Conservation (phyloP, 108 stramenopile species). For the Aurantiochytrium sp. region DNA sequence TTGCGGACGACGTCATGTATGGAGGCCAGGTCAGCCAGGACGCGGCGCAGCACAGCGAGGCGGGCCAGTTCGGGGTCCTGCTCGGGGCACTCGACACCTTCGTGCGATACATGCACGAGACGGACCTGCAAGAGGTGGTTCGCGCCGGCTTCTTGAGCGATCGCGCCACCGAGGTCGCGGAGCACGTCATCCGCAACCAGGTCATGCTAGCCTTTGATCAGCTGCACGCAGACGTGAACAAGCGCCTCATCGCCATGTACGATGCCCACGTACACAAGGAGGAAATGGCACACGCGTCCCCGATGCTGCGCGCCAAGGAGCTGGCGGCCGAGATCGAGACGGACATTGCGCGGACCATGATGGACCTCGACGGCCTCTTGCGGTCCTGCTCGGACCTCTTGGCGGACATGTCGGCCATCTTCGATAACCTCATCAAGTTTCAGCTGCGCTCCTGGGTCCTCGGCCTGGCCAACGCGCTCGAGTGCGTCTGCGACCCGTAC, state of each 20-base stretch:
- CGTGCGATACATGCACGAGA: not conserved
- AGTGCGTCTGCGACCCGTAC: constrained; percentile 4
- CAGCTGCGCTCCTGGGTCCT: constrained; percentile 21
- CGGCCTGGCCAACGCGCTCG: not conserved
- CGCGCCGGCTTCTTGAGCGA: not conserved
- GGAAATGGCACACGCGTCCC: not conserved
- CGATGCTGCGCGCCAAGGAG: not conserved
- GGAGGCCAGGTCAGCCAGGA: not conserved
- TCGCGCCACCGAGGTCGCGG: not conserved
- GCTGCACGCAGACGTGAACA: not conserved
- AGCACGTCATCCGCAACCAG: constrained; percentile 10
- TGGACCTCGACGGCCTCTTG: not conserved
- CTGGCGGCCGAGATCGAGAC: not conserved
- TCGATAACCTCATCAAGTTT: constrained; percentile 6
- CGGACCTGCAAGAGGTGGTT: not conserved
- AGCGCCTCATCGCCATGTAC: not conserved
- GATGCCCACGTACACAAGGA: not conserved
- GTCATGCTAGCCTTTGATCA: constrained; percentile 12
- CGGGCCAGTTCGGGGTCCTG: not conserved
- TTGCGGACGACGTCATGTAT: constrained; percentile 3
- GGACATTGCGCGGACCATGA: not conserved
- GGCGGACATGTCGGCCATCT: not conserved
- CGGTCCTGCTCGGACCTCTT: not conserved
- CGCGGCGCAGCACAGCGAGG: not conserved
- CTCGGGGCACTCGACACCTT: not conserved